Evolutionary conservation across 345 rosid species (phyloP).

Genomic region (Eucalyptus regnans): DNA sequence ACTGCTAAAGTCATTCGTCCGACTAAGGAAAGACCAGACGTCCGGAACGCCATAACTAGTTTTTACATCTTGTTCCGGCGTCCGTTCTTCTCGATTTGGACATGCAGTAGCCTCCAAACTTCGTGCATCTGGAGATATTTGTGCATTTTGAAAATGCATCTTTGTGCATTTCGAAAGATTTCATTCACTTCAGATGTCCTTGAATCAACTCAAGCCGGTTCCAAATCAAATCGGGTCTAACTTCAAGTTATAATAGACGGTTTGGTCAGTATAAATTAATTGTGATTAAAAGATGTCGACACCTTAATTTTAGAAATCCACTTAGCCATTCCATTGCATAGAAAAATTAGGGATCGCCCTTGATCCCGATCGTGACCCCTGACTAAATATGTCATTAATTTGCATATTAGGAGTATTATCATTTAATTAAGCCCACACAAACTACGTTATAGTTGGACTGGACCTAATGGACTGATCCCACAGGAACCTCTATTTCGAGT

Average conservation of each 20-base stretch:
- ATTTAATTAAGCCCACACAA: background rate
- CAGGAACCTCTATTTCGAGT: background rate
- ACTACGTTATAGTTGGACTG: background rate
- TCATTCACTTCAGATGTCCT: background rate
- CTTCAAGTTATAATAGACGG: background rate
- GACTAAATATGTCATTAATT: no score
- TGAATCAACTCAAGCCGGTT: background rate
- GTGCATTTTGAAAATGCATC: no score
- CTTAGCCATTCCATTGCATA: background rate
- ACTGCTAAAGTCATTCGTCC: background rate
- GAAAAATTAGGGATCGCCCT: background rate
- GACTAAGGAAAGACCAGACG: background rate
- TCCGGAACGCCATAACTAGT: background rate
- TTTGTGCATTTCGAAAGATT: background rate
- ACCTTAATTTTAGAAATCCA: background rate
- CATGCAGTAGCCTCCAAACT: background rate
- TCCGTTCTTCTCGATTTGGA: background rate
- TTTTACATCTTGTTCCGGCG: background rate
- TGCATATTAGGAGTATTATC: background rate
- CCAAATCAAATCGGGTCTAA: background rate
- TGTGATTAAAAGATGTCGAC: background rate
- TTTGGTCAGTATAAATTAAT: background rate
- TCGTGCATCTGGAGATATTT: background rate
- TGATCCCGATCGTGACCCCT: accelerated
- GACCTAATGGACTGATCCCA: background rate